Base-by-base conservation (phyloP, 768 basidiomycete genomes). In the Phlegmacium glaucopus region DNA sequence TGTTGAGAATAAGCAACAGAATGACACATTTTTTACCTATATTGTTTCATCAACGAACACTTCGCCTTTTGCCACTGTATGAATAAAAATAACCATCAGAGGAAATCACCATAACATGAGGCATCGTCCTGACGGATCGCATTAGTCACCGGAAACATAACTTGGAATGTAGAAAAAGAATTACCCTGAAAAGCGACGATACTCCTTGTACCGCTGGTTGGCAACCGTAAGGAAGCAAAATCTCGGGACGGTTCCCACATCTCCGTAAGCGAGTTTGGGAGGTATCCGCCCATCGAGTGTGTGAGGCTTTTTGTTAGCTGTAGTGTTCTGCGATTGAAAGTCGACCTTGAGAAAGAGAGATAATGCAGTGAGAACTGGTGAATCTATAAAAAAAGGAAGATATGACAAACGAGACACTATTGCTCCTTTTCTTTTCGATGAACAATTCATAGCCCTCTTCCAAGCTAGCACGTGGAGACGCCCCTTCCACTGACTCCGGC, bases 161-260 rank as follows among this genome's bases (percentile, higher is more conserved):
- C n/a, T n/a, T n/a, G n/a, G n/a, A n/a, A n/a, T n/a, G n/a, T n/a
- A n/a, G n/a, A n/a, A n/a, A n/a, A n/a, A n/a, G n/a, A n/a, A n/a
- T n/a, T n/a, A n/a, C n/a, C n/a, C n/a, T n/a, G n/a, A n/a, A n/a
- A n/a, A n/a, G n/a, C n/a, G n/a, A n/a, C n/a, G n/a, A n/a, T n/a
- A n/a, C n/a, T n/a, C n/a, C n/a, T n/a, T n/a, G n/a, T n/a, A n/a
- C n/a, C n/a, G n/a, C n/a, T n/a, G n/a, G n/a, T 77, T 42, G 94
- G 92, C 18, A 99, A 66, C 60, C 90, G 83, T 48, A 95, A 69
- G 63, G 79, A 94, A 1, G 95, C 96, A 62, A 98, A 98, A 61
- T 96, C 95, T 6, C 95, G 75, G 29, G 90, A 78, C 0, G 96
- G 96, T 57, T 98, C 96, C 94, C 94, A 99, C 70, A 98, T 83